Base-by-base conservation (phyloP, 202 grass and related monocot species). In the Dendrocalamus latiflorus region DNA sequence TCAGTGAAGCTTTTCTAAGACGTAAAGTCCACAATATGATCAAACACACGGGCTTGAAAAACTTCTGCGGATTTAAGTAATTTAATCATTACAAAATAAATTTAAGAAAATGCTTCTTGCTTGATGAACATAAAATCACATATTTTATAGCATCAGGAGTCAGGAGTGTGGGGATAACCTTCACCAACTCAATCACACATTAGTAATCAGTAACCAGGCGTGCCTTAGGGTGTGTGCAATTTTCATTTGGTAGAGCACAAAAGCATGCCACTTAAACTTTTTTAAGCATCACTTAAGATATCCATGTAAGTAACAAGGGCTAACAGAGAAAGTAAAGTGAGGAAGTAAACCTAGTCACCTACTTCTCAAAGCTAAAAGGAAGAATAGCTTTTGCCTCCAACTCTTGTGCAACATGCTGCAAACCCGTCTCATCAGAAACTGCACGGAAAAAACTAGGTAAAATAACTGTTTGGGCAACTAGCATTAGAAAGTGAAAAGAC, bases 351-450 rank as follows among this genome's bases (percentile, higher is more conserved):
- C 39, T 57, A 57, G 55, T 24, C 55, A 57, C 55, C 24, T 94
- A 99, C 96, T 92, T 94, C 62, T 90, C 89, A 87, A 99, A 86
- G 82, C 84, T 83, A 73, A 86, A 90, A 49, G 85, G 89, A 88
- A 91, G 84, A 84, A 82, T 60, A 80, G 75, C 50, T 74, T 99
- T 99, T 74, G 93, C 91, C 75, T 96, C 93, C 86, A 99, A 88
- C 67, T 96, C 93, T 87, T 96, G 91, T 5, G 57, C 78, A 88
- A 96, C 81, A 87, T 99, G 89, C 75, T 96, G 93, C 84, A 92
- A 92, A 81, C 91, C 93, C 6, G 61, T 84, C 74, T 99, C 93
- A 62, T 96, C 96, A 77, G 87, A 88, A 86, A 94, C 96, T 99
- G 93, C 53, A 24, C 1, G 76, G 48, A 74, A 75, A 54, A 64